Evolutionary conservation across 2,329 filamentous ascomycete genomes (phyloP), one percentile per base, ranked within the genome.

Genomic region (Penicillium sp.): DNA sequence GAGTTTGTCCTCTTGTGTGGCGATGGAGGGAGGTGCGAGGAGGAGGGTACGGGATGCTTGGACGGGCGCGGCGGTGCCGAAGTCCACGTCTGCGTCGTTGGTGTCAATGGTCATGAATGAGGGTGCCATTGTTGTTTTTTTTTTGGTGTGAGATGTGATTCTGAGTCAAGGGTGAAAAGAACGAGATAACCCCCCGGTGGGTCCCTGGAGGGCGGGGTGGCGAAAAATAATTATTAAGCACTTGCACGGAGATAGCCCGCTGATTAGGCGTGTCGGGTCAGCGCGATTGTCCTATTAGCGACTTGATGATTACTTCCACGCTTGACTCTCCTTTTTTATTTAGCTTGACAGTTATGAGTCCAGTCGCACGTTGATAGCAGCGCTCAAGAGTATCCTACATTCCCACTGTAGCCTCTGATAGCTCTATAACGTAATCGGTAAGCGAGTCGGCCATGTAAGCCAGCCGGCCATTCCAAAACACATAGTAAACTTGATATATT

Each of bases 1-100:
- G 57, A 97, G 79, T 62, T 83, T 83, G 59, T 89, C 85, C 59
- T 91, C 88, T 71, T 95, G 87, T 47, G 89, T 83, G 59, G 93
- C 86, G 62, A 97, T 81, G 19, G 90, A 95, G 11, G 93, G 91
- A 45, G 93, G 92, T 28, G 92, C 90, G 54, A 97, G 84, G 34
- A 95, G 83, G 55, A 95, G 84, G 28, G 86, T 92, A 70, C 85
- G 82, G 37, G 61, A 65, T 56, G 50, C 36, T 30, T 63, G 56
- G 53, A 57, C 56, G 34, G 62, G 52, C 35, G 65, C 57, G 14
- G 69, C 55, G 25, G 70, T 44, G 42, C 64, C 45, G 42, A 69
- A 64, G 60, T 71, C 69, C 68, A 82, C 77, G 67, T 83, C 80
- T 62, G 76, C 46, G 28, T 61, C 73, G 55, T 76, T 76, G 34